phyloP scores from a whole-genome alignment of 192 early-diverging fungal species.

The Coemansia sp. region DNA sequence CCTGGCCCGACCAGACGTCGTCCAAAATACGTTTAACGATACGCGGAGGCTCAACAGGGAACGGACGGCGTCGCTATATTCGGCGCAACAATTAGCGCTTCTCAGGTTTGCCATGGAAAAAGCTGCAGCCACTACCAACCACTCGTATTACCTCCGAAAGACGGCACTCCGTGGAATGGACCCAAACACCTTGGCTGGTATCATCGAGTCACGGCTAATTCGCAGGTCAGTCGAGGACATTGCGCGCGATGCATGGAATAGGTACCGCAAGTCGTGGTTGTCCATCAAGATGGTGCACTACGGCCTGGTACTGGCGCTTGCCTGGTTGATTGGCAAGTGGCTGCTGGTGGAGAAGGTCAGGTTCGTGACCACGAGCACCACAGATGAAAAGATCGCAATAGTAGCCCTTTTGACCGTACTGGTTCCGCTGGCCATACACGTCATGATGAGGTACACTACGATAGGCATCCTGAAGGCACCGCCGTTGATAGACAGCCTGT shows the following conservation, averaged over 20 bases:
- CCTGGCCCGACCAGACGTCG: slow-evolving; percentile 43
- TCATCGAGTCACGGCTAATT: slow-evolving; percentile 6
- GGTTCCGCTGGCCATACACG: slow-evolving; percentile 1
- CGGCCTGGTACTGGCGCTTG: slow-evolving; percentile 13
- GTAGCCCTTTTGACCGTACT: background rate
- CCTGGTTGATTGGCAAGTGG: slow-evolving; percentile 4
- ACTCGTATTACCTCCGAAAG: slow-evolving; percentile 3
- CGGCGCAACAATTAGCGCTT: slow-evolving; percentile 35
- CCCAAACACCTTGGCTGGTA: background rate
- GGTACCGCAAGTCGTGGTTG: slow-evolving; percentile 15
- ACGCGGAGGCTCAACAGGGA: slow-evolving; percentile 13
- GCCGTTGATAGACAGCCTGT: background rate
- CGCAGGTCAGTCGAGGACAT: slow-evolving; percentile 9
- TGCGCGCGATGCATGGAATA: slow-evolving; percentile 14
- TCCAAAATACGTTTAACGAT: slow-evolving; percentile 17
- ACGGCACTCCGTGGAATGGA: background rate
- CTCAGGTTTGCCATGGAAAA: slow-evolving; percentile 15
- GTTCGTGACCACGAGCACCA: background rate
- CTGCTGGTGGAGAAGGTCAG: background rate
- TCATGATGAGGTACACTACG: slow-evolving; percentile 27
- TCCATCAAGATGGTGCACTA: slow-evolving; percentile 29
- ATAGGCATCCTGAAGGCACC: slow-evolving; percentile 32
- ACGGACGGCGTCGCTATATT: slow-evolving; percentile 15
- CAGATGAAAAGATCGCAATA: background rate
- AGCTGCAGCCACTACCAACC: slow-evolving; percentile 1